Base-by-base conservation (phyloP, 2,329 filamentous ascomycete species). In the Pleurostoma richardsiae region DNA sequence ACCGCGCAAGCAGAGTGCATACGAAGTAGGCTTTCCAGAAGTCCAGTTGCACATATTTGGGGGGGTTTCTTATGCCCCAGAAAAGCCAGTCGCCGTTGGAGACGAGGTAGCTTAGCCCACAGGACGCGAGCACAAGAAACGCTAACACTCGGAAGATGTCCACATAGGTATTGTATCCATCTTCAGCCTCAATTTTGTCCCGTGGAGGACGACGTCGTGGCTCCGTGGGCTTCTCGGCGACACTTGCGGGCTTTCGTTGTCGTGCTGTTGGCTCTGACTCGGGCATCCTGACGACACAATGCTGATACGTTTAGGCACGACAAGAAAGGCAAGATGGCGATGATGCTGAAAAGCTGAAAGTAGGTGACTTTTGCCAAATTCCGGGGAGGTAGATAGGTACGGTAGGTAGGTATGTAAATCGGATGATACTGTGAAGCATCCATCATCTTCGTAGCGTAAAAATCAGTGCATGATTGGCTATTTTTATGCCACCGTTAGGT, bases 21-120 rank as follows among this genome's bases (percentile, higher is more conserved):
- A 89, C 85, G 48, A 85, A 61, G 58, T 82, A 78, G 30, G 70
- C 65, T 59, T 79, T 79, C 68, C 89, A 77, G 59, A 74, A 70
- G 57, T 78, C 65, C 58, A 75, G 38, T 62, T 74, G 61, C 68
- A 85, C 58, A 72, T 86, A 83, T 69, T 84, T 58, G 67, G 86
- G 68, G 67, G 74, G 70, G 71, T 85, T 54, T 74, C 71, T 69
- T 60, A 77, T 65, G 52, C 73, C 83, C 85, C 86, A 94, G 48
- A 82, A 75, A 53, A 84, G 73, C 49, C 80, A 84, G 60, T 88
- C 80, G 51, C 85, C 85, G 51, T 77, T 74, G 40, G 86, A 90
- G 55, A 88, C 74, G 53, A 91, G 80, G 66, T 91, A 92, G 68
- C 86, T 90, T 46, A 91, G 71, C 19, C 79, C 83, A 57, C 76